Percentiles rank a stretch among this genome's conserved stretches.
Evolutionary conservation across 2,329 filamentous ascomycete genomes (phyloP).

Genomic region (Zalaria obscura): DNA sequence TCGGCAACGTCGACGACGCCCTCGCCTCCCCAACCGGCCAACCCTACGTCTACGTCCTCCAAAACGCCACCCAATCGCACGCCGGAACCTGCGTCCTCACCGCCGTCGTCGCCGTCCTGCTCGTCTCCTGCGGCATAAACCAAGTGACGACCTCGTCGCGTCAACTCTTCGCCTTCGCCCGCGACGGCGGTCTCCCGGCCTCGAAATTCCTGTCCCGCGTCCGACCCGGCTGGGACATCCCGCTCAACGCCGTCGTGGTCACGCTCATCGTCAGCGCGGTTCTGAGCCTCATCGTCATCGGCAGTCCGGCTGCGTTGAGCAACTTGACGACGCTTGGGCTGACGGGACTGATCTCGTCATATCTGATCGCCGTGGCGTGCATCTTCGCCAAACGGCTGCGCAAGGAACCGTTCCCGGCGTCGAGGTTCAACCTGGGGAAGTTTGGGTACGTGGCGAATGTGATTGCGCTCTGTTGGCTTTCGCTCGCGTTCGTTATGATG

Average conservation of each 20-base stretch:
- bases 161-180: constrained; percentile 7
- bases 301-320: constrained; percentile 11
- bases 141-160: constrained; percentile 14
- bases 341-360: constrained; percentile 8
- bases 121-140: constrained; percentile 9
- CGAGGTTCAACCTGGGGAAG: constrained; percentile 10
- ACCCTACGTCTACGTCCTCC: constrained; percentile 12
- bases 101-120: constrained; percentile 6
- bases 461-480: constrained; percentile 5
- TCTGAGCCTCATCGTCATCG: constrained; percentile 11
- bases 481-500: constrained; percentile 7
- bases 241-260: constrained; percentile 8
- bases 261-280: constrained; percentile 8
- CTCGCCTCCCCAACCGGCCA: constrained; percentile 12
- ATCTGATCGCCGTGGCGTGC: constrained; percentile 8
- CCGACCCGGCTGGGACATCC: constrained; percentile 10
- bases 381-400: constrained; percentile 8
- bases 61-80: constrained; percentile 11
- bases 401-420: constrained; percentile 7
- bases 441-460: constrained; percentile 7
- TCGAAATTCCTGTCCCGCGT: constrained; percentile 8
- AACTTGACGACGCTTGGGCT: constrained; percentile 8
- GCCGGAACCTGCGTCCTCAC: constrained; percentile 11
- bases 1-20: constrained; percentile 14
- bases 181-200: constrained; percentile 10